A percentile compares a stretch with the other conserved stretches of the same genome.
phyloP scores from a whole-genome alignment of 352 stramenopile genomes.

The Pythium sp. region DNA sequence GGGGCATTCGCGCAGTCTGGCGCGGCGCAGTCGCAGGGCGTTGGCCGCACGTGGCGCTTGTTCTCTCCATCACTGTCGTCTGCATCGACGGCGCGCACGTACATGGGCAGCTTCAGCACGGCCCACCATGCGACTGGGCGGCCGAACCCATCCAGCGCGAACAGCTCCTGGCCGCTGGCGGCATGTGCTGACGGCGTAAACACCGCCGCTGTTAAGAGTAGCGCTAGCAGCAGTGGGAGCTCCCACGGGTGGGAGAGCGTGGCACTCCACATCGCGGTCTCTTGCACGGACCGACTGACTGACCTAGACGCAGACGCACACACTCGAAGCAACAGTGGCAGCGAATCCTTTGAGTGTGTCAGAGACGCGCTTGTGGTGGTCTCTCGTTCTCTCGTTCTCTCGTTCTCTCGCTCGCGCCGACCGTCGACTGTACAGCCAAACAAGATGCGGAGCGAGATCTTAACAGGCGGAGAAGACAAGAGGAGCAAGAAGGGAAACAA shows the following conservation, averaged over 20 bases:
- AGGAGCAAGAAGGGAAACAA: not conserved
- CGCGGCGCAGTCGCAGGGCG: conserved; percentile 62
- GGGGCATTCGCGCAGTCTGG: conserved; percentile 54
- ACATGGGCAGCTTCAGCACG: conserved; percentile 69
- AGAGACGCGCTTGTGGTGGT: not conserved
- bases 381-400: no score
- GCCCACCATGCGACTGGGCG: conserved; percentile 68
- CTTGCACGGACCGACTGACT: not conserved
- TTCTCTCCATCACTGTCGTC: not conserved
- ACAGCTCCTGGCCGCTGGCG: conserved; percentile 18
- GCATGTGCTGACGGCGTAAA: conserved; percentile 4
- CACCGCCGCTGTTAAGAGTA: conserved; percentile 10
- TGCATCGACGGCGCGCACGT: conserved; percentile 23
- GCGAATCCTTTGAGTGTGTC: not conserved
- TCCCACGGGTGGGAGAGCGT: not conserved
- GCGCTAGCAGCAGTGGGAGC: conserved; percentile 15
- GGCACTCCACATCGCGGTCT: not conserved
- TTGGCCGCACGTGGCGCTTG: conserved; percentile 24
- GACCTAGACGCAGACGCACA: not conserved
- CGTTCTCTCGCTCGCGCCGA: not conserved
- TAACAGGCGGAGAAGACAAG: not conserved
- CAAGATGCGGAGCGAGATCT: not conserved
- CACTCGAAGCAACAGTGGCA: not conserved
- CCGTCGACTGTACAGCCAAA: not conserved
- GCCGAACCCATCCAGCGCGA: conserved; percentile 59